A percentile compares a stretch with the other conserved stretches of the same genome.
These are phyloP conservation scores for Arachis stenosperma DNA, from an alignment of 306 rosid genomes.

Conservation along the genomic window DNA sequence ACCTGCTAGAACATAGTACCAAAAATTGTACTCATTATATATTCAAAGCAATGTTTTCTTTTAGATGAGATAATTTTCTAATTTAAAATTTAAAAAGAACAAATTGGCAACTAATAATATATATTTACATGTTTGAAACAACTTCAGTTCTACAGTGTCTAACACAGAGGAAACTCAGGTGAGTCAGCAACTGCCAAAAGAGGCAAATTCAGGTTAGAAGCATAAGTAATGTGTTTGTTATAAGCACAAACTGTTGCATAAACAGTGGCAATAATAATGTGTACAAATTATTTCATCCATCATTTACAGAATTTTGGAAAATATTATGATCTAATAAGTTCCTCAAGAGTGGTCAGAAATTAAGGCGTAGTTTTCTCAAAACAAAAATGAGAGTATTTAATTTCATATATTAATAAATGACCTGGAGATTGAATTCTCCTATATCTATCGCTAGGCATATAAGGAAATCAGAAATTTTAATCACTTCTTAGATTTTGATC, in stretches of 20 bases:
- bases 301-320: neutral
- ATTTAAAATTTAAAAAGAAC: neutral
- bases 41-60: constrained; percentile 16
- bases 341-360: too few relatives aligned
- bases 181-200: constrained; percentile 28
- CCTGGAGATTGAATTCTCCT: too few relatives aligned
- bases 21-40: constrained; percentile 5
- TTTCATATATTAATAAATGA: too few relatives aligned
- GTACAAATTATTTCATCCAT: neutral
- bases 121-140: constrained; percentile 21
- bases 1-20: constrained; percentile 36
- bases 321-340: too few relatives aligned
- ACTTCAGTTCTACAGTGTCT: constrained; percentile 35
- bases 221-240: neutral
- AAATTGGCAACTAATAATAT: constrained; percentile 2
- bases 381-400: too few relatives aligned
- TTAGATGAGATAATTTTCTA: constrained; percentile 10
- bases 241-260: neutral
- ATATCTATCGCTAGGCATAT: too few relatives aligned
- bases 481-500: too few relatives aligned
- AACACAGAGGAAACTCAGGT: constrained; percentile 30
- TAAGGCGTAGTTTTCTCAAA: too few relatives aligned
- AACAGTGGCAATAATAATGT: neutral
- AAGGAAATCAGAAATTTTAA: too few relatives aligned
- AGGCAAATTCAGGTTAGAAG: constrained; percentile 9